phyloP scores from a whole-genome alignment of 148 eudicot genomes.

The Amaranthus cruentus region DNA sequence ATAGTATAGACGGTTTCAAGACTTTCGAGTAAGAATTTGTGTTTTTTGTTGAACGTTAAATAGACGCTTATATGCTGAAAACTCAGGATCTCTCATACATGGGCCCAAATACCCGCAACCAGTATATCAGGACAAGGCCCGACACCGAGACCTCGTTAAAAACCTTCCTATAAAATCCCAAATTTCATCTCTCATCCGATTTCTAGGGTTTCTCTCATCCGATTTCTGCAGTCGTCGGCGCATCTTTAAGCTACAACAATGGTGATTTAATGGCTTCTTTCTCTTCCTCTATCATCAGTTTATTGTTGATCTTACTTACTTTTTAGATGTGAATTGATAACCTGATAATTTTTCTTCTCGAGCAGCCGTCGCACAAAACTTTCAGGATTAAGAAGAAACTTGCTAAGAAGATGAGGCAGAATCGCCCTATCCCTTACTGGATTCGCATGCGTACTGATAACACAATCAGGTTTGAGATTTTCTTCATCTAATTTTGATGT shows the following conservation, averaged over 20 bases:
- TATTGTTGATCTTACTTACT: not conserved
- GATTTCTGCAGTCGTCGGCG: conserved; percentile 13
- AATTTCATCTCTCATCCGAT: not conserved
- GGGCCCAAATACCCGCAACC: no score
- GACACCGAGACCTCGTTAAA: not conserved
- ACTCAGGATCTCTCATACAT: no score
- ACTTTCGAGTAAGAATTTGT: no score
- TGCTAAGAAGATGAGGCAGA: conserved; percentile 93
- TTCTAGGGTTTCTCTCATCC: conserved; percentile 12
- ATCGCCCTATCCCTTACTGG: conserved; percentile 87
- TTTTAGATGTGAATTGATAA: no score
- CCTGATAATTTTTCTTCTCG: no score
- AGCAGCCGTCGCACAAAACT: conserved; percentile 78
- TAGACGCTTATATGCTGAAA: no score
- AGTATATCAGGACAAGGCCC: no score
- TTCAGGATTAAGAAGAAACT: conserved; percentile 86
- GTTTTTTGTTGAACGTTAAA: no score
- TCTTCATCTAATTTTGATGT: not conserved
- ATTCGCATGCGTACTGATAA: conserved; percentile 82
- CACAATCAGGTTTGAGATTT: conserved; percentile 50
- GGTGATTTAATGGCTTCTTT: conserved; percentile 9
- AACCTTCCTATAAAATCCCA: not conserved
- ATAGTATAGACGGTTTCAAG: no score
- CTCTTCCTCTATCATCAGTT: not conserved
- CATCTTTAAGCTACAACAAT: conserved; percentile 19